Percentiles rank a stretch among this genome's conserved stretches.
Evolutionary conservation across 2,329 filamentous ascomycete genomes (phyloP).

Genomic region (Fusarium fracticaudum): DNA sequence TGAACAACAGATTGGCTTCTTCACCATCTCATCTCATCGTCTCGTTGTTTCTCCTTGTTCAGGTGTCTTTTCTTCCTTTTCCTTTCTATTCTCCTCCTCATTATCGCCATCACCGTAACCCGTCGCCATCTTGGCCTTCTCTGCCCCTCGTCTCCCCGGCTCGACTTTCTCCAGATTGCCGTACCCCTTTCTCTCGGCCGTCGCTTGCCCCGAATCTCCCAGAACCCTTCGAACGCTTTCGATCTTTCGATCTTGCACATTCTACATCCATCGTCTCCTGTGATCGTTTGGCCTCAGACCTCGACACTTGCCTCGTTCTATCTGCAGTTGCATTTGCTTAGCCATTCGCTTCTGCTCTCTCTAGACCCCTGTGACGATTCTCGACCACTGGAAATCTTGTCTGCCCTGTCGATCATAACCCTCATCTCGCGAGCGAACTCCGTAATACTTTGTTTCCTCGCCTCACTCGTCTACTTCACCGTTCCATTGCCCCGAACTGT

Average conservation of each 20-base stretch:
- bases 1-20: slow-evolving; percentile 28
- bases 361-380: slow-evolving; percentile 38
- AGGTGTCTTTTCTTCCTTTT: slow-evolving; percentile 40
- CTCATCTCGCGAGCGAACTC: slow-evolving; percentile 35
- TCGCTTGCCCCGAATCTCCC: slow-evolving; percentile 37
- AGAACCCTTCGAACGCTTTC: slow-evolving; percentile 30
- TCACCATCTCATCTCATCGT: slow-evolving; percentile 42
- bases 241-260: slow-evolving; percentile 24
- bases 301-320: slow-evolving; percentile 40
- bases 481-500: slow-evolving; percentile 32
- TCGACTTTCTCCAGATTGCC: slow-evolving; percentile 37
- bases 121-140: slow-evolving; percentile 38
- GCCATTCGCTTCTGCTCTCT: slow-evolving; percentile 41
- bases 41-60: slow-evolving; percentile 42
- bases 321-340: slow-evolving; percentile 43
- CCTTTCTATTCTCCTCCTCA: slow-evolving; percentile 34
- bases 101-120: slow-evolving; percentile 45
- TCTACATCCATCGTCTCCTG: slow-evolving; percentile 34
- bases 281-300: slow-evolving; percentile 45
- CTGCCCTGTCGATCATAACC: slow-evolving; percentile 22
- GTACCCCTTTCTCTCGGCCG: slow-evolving; percentile 47
- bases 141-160: slow-evolving; percentile 39
- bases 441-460: slow-evolving; percentile 43
- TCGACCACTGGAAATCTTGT: slow-evolving; percentile 41
- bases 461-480: slow-evolving; percentile 25